Percentiles rank a stretch among this genome's conserved stretches.
Evolutionary conservation across 495 filamentous ascomycete species (phyloP).

Genomic region (Saxophila tyrrhenica): DNA sequence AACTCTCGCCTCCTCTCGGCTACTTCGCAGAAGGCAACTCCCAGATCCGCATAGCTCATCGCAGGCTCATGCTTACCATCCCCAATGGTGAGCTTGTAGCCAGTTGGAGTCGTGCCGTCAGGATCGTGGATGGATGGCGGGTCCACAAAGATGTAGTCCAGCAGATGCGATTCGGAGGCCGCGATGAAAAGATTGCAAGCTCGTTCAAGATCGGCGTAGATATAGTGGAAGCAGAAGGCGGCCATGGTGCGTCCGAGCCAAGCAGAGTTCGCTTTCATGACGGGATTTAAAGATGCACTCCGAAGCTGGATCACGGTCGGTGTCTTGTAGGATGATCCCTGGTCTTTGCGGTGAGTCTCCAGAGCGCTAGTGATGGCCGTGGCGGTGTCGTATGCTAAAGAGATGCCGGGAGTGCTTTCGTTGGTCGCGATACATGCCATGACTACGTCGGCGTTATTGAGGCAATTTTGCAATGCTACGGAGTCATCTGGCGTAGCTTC

Average conservation of each 20-base stretch:
- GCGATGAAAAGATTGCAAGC: conserved; percentile 2
- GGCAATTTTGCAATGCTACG: conserved; percentile 5
- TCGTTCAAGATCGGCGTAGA: conserved; percentile 12
- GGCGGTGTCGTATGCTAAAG: conserved; percentile 15
- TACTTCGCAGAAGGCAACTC: conserved; percentile 16
- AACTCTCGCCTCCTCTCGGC: conserved; percentile 17
- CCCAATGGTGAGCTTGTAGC: conserved; percentile 7
- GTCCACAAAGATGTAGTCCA: conserved; percentile 18
- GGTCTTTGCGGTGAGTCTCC: not conserved
- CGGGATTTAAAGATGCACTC: conserved; percentile 2
- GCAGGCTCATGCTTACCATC: not conserved
- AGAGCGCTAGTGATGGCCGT: conserved; percentile 10
- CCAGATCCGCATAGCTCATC: conserved; percentile 17
- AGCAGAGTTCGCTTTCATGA: not conserved
- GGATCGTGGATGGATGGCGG: conserved; percentile 11
- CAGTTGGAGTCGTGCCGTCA: conserved; percentile 11
- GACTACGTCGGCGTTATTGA: conserved; percentile 10
- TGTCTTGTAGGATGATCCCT: not conserved
- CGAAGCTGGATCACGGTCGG: conserved; percentile 15
- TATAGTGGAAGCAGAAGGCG: conserved; percentile 9
- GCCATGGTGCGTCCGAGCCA: conserved; percentile 1
- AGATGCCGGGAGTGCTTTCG: not conserved
- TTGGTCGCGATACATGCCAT: conserved; percentile 19
- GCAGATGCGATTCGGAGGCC: conserved; percentile 1
- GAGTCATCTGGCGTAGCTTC: conserved; percentile 14